phyloP scores from a whole-genome alignment of 2,329 filamentous ascomycete genomes.

The Aspergillus neotritici region DNA sequence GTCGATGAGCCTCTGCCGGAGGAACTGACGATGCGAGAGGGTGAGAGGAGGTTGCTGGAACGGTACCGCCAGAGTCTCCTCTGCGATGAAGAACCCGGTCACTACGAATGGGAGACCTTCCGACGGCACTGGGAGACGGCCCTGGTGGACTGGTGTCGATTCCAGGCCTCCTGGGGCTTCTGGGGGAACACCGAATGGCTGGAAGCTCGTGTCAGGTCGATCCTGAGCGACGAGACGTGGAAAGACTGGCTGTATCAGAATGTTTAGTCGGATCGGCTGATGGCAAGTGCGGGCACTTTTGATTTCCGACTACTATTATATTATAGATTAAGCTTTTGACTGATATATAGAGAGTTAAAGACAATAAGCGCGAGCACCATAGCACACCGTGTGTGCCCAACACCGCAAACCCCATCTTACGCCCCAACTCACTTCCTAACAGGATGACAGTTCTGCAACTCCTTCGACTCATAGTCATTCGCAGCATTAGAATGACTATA shows the following conservation, averaged over 20 bases:
- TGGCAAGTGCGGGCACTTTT: no score
- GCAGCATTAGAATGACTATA: conserved; percentile 1
- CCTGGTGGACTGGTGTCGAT: conserved; percentile 61
- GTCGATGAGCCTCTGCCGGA: conserved; percentile 26
- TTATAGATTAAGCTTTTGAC: no score
- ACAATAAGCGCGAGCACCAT: no score
- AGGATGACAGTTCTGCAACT: no score
- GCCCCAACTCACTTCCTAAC: no score
- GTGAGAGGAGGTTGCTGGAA: conserved; percentile 49
- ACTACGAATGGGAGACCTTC: conserved; percentile 53
- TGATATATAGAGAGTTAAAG: no score
- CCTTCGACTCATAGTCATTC: no score
- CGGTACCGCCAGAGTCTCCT: conserved; percentile 38
- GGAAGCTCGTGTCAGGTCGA: conserved; percentile 49
- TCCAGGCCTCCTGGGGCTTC: conserved; percentile 57
- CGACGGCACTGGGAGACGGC: conserved; percentile 61
- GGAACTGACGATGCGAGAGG: conserved; percentile 45
- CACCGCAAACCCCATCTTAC: no score
- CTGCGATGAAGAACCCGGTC: conserved; percentile 6
- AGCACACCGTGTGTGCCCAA: no score
- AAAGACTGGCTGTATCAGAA: conserved; percentile 39
- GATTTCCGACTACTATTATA: no score
- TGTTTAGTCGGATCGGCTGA: background rate
- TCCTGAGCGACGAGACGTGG: conserved; percentile 45
- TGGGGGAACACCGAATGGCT: conserved; percentile 58